Percentiles rank a stretch among this genome's conserved stretches.
Conservation (phyloP, 2,329 filamentous ascomycete genomes). For the Epichloe aotearoae region DNA sequence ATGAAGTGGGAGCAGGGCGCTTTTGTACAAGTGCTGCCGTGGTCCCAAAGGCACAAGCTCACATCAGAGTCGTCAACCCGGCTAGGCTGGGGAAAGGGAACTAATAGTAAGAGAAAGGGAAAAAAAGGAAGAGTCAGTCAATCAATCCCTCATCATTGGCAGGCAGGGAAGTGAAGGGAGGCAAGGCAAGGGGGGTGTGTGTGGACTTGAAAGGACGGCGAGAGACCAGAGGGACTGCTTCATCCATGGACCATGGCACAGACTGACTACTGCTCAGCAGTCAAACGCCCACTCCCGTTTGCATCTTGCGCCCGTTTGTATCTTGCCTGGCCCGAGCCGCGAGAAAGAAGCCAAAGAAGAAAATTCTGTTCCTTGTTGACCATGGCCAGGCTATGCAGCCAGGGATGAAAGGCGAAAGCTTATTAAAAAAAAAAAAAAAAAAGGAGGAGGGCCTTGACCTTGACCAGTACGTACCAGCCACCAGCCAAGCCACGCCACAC, state of each 20-base stretch:
- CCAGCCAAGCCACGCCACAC: background rate
- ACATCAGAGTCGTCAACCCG: background rate
- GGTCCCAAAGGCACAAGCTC: background rate
- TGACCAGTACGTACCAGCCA: conserved; percentile 1
- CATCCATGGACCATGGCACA: background rate
- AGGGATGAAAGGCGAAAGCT: conserved; percentile 1
- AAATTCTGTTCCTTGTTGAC: conserved; percentile 1
- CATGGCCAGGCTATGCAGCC: background rate
- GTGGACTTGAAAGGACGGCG: background rate
- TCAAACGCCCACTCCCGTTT: background rate
- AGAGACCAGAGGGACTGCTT: background rate
- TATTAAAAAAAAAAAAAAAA: background rate
- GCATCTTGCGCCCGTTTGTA: background rate
- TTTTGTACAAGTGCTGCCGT: conserved; percentile 8
- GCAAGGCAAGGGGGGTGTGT: background rate
- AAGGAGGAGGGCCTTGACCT: background rate
- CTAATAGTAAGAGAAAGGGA: background rate
- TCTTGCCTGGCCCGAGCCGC: conserved; percentile 1
- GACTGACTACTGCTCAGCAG: background rate
- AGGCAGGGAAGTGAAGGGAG: conserved; percentile 5
- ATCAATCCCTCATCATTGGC: background rate
- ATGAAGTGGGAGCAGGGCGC: conserved; percentile 9
- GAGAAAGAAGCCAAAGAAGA: conserved; percentile 3
- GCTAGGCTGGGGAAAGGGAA: background rate
- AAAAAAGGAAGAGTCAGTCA: conserved; percentile 5